Evolutionary conservation across 768 basidiomycete species (phyloP), one percentile per base, ranked within the genome.

Genomic region (Pleurotus tuoliensis): DNA sequence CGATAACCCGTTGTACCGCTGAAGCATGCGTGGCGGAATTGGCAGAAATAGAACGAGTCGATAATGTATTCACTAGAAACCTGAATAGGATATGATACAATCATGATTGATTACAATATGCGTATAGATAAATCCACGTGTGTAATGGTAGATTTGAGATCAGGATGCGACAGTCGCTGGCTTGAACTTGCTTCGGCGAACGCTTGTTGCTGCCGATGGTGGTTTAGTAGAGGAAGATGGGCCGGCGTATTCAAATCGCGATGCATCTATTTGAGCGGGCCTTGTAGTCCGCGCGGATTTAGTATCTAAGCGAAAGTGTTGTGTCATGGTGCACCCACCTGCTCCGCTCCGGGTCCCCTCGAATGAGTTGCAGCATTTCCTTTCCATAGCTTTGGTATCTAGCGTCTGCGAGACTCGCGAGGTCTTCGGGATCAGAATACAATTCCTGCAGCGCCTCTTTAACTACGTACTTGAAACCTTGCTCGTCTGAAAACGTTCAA

Each of bases 381-480:
- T 65, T 61, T 13, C 76, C 77, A 56, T 72, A 73, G 16, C 64
- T 60, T 3, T 60, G 59, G 56, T 64, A 77, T 57, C 69, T 68
- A 0, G 61, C 43, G 3, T 73, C 64, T 0, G 68, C 67, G 37
- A 67, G 49, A 34, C 77, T 69, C 44, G 70, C 62, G 11, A 76
- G 79, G 56, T 79, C 70, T 66, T 80, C 69, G 80, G 82, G 81
- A 12, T 71, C 70, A 4, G 69, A 64, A 22, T 70, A 69, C 22
- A 86, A 61, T 59, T 82, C 76, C 20, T 73, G 67, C 6, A 79
- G 70, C 13, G 80, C 73, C 3, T 39, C 37, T 37, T 61, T 64
- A 41, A 92, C 72, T 48, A 61, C 61, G 16, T 64, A 56, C 41
- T 66, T 69, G 60, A 78, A 76, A 7, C 69, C 58, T 16, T 68